Evolutionary conservation across 1,139 yeast species (phyloP).

Genomic region (Yamadazyma diospyri): DNA sequence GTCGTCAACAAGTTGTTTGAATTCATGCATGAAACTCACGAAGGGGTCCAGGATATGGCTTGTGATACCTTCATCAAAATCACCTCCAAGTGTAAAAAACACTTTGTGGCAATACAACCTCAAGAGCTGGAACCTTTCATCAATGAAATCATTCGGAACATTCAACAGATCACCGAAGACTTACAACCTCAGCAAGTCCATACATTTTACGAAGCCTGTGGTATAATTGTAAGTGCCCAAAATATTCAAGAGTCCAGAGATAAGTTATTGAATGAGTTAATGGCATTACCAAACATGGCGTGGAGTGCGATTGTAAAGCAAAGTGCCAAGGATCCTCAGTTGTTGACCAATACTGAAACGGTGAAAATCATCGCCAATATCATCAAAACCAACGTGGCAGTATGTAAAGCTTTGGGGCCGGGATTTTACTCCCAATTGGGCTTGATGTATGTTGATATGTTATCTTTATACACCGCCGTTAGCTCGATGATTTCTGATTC

Average conservation of each 20-base stretch:
- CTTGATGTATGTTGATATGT: conserved; percentile 82
- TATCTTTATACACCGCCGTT: conserved; percentile 85
- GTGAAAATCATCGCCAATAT: conserved; percentile 92
- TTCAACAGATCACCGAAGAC: conserved; percentile 85
- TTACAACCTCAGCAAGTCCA: conserved; percentile 97
- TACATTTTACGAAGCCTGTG: conserved; percentile 97
- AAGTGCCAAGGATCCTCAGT: conserved; percentile 84
- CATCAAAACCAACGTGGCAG: conserved; percentile 91
- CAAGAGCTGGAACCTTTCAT: conserved; percentile 92
- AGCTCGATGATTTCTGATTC: conserved; percentile 82
- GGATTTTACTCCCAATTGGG: conserved; percentile 89
- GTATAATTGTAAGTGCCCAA: conserved; percentile 88
- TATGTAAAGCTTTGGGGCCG: conserved; percentile 89
- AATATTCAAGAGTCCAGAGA: conserved; percentile 59
- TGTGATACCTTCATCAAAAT: conserved; percentile 97
- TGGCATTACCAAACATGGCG: conserved; percentile 90
- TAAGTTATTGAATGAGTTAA: conserved; percentile 68
- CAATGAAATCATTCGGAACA: conserved; percentile 79
- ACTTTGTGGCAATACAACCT: conserved; percentile 83
- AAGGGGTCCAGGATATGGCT: conserved; percentile 99
- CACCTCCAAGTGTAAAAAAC: conserved; percentile 91
- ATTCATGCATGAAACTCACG: conserved; percentile 99
- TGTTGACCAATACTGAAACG: conserved; percentile 78
- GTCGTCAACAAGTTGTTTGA: conserved; percentile 94
- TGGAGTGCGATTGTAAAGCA: conserved; percentile 89